These are phyloP conservation scores for Mycena maculata DNA, from an alignment of 768 basidiomycete species.

Conservation along the genomic window DNA sequence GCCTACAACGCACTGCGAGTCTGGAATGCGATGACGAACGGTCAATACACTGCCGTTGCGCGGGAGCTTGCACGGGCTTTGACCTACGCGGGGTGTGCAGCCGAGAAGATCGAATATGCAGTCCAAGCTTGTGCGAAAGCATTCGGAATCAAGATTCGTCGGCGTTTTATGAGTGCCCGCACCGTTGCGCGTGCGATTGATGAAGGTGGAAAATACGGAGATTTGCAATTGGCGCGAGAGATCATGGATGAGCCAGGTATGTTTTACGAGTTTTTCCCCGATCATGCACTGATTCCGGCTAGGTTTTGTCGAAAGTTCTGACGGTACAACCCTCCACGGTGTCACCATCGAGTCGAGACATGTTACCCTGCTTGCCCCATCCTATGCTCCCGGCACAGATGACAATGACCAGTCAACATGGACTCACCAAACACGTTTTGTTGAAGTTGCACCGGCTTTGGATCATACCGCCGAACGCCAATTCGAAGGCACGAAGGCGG, in stretches of 20 bases:
- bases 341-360: constrained; percentile 36
- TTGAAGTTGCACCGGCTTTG: background rate
- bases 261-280: background rate
- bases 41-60: background rate
- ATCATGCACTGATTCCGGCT: background rate
- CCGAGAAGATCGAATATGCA: background rate
- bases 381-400: constrained; percentile 29
- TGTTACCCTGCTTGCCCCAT: constrained; percentile 29
- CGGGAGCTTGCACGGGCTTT: constrained; percentile 6
- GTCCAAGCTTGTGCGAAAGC: background rate
- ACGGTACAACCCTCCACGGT: constrained; percentile 41
- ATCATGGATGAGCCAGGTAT: constrained; percentile 15
- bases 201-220: constrained; percentile 31
- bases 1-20: background rate
- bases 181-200: constrained; percentile 20
- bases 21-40: too few species aligned
- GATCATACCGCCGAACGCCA: background rate
- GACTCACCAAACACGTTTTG: constrained; percentile 9
- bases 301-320: constrained; percentile 38
- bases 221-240: constrained; percentile 33
- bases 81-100: background rate
- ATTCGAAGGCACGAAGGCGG: background rate
- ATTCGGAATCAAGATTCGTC: background rate
- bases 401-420: constrained; percentile 34
- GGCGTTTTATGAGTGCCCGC: constrained; percentile 23